Evolutionary conservation across 345 rosid species (phyloP).

Genomic region (Citrus reticulata): DNA sequence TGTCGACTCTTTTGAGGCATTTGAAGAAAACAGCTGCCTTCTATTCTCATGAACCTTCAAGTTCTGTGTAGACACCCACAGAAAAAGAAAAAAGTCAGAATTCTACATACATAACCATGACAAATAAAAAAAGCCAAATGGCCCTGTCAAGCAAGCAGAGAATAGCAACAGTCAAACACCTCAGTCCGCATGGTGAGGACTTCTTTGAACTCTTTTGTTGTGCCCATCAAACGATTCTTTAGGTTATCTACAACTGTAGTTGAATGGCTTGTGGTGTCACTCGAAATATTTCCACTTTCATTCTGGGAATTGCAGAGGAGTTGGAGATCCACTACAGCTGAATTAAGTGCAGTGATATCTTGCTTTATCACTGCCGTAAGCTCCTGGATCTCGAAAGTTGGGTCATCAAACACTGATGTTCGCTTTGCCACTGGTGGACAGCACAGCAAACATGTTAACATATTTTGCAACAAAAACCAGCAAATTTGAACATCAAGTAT

Average conservation of each 20-base stretch:
- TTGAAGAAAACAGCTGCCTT: conserved; percentile 73
- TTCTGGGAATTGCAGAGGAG: conserved; percentile 59
- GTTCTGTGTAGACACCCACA: conserved; percentile 35
- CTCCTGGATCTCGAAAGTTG: conserved; percentile 80
- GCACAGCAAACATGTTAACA: conserved; percentile 1
- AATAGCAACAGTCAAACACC: conserved; percentile 30
- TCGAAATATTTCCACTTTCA: conserved; percentile 51
- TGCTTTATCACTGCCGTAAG: conserved; percentile 71
- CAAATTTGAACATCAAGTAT: neutral
- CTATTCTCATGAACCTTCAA: conserved; percentile 74
- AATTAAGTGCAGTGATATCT: conserved; percentile 75
- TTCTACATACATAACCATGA: neutral
- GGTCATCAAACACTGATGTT: conserved; percentile 85
- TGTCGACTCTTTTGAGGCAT: conserved; percentile 58
- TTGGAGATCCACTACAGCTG: conserved; percentile 77
- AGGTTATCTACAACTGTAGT: conserved; percentile 76
- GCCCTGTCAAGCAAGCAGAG: neutral
- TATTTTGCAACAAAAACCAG: neutral
- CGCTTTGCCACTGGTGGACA: conserved; percentile 65
- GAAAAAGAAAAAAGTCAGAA: neutral
- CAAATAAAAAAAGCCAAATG: neutral
- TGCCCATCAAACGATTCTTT: conserved; percentile 72
- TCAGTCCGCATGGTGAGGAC: conserved; percentile 84
- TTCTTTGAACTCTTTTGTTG: conserved; percentile 84
- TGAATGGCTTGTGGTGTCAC: conserved; percentile 66